These are phyloP conservation scores for Isoetes taiwanensis DNA, from an alignment of 75 land plant genomes.

Conservation along the genomic window DNA sequence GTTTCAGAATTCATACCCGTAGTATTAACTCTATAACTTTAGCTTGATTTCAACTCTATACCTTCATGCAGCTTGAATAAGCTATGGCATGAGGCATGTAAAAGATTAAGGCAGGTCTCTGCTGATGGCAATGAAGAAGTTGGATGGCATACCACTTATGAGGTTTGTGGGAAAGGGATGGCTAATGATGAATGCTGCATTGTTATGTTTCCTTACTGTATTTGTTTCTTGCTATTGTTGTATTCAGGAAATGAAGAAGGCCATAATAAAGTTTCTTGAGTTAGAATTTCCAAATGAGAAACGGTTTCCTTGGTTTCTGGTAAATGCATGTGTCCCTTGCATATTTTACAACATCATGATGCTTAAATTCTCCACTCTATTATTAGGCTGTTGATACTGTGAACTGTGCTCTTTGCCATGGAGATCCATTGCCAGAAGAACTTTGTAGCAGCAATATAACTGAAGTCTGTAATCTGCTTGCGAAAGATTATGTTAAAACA, in stretches of 20 bases:
- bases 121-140: not conserved
- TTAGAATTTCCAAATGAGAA: not conserved
- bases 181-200: no score
- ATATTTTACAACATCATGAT: not conserved
- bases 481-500: not conserved
- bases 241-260: not conserved
- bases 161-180: no score
- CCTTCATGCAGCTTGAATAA: not conserved
- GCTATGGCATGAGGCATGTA: not conserved
- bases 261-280: not conserved
- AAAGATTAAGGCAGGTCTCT: not conserved
- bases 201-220: not conserved
- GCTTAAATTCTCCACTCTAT: not conserved
- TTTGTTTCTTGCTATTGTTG: no score
- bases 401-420: not conserved
- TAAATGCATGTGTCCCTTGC: not conserved
- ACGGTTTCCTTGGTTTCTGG: conserved; percentile 4
- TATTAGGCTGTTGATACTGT: not conserved
- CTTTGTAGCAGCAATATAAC: not conserved
- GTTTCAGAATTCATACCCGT: no score
- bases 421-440: not conserved
- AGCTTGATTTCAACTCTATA: not conserved
- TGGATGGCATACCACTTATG: not conserved
- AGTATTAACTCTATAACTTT: no score
- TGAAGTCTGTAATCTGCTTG: not conserved